These are phyloP conservation scores for Priceomyces carsonii DNA, from an alignment of 805 yeast genomes.

Conservation along the genomic window DNA sequence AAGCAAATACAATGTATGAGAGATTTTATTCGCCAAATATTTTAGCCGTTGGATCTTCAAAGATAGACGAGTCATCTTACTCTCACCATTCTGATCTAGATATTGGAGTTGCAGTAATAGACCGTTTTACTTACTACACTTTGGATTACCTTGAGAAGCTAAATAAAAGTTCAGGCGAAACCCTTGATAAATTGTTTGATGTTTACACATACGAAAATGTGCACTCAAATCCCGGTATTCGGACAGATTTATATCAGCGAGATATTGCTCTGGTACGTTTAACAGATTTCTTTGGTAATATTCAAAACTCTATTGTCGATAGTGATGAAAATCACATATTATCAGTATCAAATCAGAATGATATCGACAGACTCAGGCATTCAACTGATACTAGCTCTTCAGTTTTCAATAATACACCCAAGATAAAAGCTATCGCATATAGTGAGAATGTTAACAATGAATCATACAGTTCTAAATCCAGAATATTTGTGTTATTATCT, in stretches of 20 bases:
- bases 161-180: slow-evolving; percentile 68
- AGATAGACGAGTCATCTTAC: slow-evolving; percentile 83
- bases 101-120: slow-evolving; percentile 97
- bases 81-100: slow-evolving; percentile 96
- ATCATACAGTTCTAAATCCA: neutral
- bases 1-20: slow-evolving; percentile 97
- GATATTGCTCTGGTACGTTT: slow-evolving; percentile 67
- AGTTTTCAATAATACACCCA: neutral
- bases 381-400: neutral
- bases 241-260: slow-evolving; percentile 74
- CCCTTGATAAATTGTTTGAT: slow-evolving; percentile 82
- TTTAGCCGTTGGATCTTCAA: slow-evolving; percentile 89
- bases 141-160: slow-evolving; percentile 84
- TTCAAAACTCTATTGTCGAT: slow-evolving; percentile 73
- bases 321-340: slow-evolving; percentile 51
- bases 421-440: neutral
- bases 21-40: slow-evolving; percentile 90
- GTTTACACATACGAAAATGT: slow-evolving; percentile 82
- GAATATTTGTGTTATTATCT: neutral
- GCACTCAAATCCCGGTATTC: slow-evolving; percentile 91
- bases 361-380: slow-evolving; percentile 16
- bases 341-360: slow-evolving; percentile 34
- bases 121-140: slow-evolving; percentile 90
- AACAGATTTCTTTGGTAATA: slow-evolving; percentile 94
- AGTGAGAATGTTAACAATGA: neutral